Evolutionary conservation across 441 rosid species (phyloP).

Genomic region (Brassica balearica): DNA sequence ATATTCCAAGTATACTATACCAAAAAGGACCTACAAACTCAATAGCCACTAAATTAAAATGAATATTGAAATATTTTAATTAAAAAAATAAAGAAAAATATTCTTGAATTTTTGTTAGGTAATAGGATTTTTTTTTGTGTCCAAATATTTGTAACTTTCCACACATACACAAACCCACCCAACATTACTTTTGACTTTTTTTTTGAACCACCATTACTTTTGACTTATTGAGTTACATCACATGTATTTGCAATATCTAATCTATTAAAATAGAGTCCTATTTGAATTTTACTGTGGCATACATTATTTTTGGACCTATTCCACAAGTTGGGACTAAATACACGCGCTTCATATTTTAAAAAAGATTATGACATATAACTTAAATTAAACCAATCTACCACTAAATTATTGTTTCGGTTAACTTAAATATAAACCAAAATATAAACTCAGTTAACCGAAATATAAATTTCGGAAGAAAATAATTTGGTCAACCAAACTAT

Average conservation of each 20-base stretch:
- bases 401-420: no score
- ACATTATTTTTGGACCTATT: no score
- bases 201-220: constrained; percentile 8
- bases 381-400: no score
- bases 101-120: constrained; percentile 30
- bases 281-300: no score
- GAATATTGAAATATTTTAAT: constrained; percentile 14
- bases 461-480: no score
- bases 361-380: no score
- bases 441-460: no score
- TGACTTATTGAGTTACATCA: not conserved
- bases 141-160: constrained; percentile 16
- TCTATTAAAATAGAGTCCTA: no score
- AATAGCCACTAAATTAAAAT: constrained; percentile 29
- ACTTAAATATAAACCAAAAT: no score
- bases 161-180: constrained; percentile 18
- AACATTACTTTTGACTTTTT: not conserved
- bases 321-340: no score
- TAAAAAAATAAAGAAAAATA: constrained; percentile 3
- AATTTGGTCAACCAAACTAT: no score
- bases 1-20: constrained; percentile 28
- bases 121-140: not conserved
- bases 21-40: constrained; percentile 2
- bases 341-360: no score
- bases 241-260: not conserved